These are phyloP conservation scores for Rhododendron vialii DNA, from an alignment of 148 eudicot species.

Conservation along the genomic window DNA sequence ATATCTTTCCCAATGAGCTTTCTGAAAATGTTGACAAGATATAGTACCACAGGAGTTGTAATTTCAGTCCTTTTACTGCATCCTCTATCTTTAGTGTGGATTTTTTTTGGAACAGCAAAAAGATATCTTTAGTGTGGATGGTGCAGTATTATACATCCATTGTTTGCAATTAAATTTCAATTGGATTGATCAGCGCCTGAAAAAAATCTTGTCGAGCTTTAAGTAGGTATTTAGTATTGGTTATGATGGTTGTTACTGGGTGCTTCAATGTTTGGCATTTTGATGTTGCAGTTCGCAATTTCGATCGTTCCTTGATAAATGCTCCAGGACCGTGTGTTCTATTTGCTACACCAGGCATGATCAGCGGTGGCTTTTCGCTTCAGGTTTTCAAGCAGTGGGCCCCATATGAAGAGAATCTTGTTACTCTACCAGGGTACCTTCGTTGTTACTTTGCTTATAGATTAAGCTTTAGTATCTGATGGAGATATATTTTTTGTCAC, in stretches of 20 bases:
- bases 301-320: slow-evolving; percentile 84
- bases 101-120: too few relatives aligned
- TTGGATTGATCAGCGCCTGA: background rate
- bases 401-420: slow-evolving; percentile 74
- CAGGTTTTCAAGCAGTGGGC: slow-evolving; percentile 98
- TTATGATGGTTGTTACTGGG: slow-evolving; percentile 8
- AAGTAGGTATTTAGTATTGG: too few relatives aligned
- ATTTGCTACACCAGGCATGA: slow-evolving; percentile 96
- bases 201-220: background rate
- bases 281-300: slow-evolving; percentile 55
- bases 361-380: slow-evolving; percentile 91
- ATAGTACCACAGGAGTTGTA: background rate
- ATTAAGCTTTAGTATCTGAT: background rate
- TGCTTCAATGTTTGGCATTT: slow-evolving; percentile 5
- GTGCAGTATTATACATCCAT: background rate
- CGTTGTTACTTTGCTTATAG: background rate
- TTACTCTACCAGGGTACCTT: slow-evolving; percentile 78
- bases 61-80: background rate
- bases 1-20: background rate
- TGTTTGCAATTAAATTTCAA: background rate
- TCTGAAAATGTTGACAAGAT: background rate
- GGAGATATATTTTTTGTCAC: background rate
- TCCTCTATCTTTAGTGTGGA: background rate
- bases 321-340: slow-evolving; percentile 96
- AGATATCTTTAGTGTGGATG: background rate